These are phyloP conservation scores for Tulasnella sp. DNA, from an alignment of 768 basidiomycete genomes.

Conservation along the genomic window DNA sequence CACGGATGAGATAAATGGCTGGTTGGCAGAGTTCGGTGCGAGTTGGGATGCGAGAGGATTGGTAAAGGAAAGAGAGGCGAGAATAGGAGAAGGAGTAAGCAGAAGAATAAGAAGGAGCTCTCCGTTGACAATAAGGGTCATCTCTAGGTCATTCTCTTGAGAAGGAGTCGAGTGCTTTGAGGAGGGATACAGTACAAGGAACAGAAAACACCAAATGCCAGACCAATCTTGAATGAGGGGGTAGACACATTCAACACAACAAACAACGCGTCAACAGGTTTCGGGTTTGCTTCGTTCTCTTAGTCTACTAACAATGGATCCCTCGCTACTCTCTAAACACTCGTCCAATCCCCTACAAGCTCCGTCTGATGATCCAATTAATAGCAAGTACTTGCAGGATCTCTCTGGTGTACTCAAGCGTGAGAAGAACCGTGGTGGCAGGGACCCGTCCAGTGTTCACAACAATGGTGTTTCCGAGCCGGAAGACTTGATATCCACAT, in stretches of 20 bases:
- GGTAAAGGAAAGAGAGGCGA: not conserved
- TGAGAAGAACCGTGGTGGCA: slow-evolving; percentile 11
- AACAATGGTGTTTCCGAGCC: slow-evolving; percentile 27
- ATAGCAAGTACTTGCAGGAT: slow-evolving; percentile 5
- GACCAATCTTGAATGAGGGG: not conserved
- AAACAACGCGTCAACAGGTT: slow-evolving; percentile 12
- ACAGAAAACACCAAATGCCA: not conserved
- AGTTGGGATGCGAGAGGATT: not conserved
- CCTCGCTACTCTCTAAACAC: slow-evolving; percentile 44
- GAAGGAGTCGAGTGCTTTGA: too few relatives aligned
- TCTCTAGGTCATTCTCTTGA: too few relatives aligned
- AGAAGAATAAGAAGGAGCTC: not conserved
- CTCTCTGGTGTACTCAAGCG: not conserved
- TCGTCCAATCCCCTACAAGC: slow-evolving; percentile 66
- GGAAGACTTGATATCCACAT: slow-evolving; percentile 23
- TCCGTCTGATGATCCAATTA: slow-evolving; percentile 35
- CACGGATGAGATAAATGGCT: not conserved
- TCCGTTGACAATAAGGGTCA: too few relatives aligned
- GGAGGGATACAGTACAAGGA: not conserved
- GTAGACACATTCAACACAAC: not conserved
- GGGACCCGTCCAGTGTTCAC: slow-evolving; percentile 12
- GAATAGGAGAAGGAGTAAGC: not conserved
- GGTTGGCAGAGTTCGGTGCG: not conserved
- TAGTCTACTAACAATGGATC: not conserved
- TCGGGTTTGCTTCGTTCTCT: not conserved